A percentile compares a stretch with the other conserved stretches of the same genome.
These are phyloP conservation scores for Aspergillus terreus DNA, from an alignment of 2,329 filamentous ascomycete species.

Conservation along the genomic window DNA sequence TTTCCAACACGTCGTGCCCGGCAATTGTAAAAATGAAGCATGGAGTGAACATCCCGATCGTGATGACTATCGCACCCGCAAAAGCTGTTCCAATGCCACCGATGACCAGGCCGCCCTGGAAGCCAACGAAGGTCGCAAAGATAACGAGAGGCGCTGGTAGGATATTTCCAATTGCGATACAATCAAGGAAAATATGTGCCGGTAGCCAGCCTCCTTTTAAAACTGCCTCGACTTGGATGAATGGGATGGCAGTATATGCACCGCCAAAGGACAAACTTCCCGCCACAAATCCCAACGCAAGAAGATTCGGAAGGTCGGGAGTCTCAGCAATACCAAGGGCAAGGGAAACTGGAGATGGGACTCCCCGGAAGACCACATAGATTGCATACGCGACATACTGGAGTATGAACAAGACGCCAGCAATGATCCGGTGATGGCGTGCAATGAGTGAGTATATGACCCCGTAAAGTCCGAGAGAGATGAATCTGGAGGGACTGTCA, in stretches of 20 bases:
- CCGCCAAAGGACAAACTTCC: neutral
- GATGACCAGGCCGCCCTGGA: neutral
- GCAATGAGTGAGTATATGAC: neutral
- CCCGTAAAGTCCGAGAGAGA: neutral
- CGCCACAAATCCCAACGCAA: neutral
- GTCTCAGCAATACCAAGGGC: neutral
- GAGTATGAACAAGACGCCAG: neutral
- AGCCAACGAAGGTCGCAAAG: neutral
- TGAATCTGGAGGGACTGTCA: neutral
- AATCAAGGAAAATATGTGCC: neutral
- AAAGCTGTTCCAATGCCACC: neutral
- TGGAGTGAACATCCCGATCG: neutral
- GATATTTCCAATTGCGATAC: neutral
- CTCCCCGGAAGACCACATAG: neutral
- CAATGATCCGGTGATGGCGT: neutral
- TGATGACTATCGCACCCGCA: neutral
- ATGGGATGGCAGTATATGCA: neutral
- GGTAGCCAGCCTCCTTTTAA: neutral
- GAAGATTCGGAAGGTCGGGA: neutral
- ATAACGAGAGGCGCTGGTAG: neutral
- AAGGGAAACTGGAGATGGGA: neutral
- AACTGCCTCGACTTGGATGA: neutral
- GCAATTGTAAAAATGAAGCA: neutral
- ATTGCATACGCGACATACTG: neutral
- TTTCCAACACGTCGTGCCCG: neutral